A percentile compares a stretch with the other conserved stretches of the same genome.
Evolutionary conservation across 805 yeast genomes (phyloP).

Genomic region (Zygosaccharomyces rouxii): DNA sequence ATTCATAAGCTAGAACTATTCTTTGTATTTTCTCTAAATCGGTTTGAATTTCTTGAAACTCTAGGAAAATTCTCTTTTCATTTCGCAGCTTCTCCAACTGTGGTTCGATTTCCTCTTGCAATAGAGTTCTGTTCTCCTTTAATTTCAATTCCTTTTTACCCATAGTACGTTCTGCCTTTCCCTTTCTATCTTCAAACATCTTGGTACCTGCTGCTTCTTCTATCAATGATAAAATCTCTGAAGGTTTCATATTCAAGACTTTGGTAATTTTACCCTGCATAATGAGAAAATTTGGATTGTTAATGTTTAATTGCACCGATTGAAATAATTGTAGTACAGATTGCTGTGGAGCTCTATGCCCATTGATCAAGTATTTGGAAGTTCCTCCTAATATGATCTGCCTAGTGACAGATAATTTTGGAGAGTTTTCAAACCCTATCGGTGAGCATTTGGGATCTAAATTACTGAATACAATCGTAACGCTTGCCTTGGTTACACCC

Average conservation of each 20-base stretch:
- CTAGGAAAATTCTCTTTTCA: constrained; percentile 79
- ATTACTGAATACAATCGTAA: constrained; percentile 92
- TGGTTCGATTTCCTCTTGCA: constrained; percentile 89
- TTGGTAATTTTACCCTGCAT: constrained; percentile 99
- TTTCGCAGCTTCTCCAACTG: constrained; percentile 73
- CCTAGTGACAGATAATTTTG: constrained; percentile 84
- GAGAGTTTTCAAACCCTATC: constrained; percentile 73
- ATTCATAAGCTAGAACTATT: constrained; percentile 76
- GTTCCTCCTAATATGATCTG: constrained; percentile 89
- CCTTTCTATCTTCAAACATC: constrained; percentile 90
- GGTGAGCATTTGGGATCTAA: constrained; percentile 73
- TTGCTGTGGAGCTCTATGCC: constrained; percentile 93
- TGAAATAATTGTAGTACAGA: constrained; percentile 87
- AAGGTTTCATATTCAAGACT: constrained; percentile 92
- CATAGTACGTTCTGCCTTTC: constrained; percentile 88
- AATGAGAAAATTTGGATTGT: constrained; percentile 93
- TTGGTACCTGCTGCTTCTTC: constrained; percentile 99
- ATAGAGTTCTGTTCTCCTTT: constrained; percentile 64
- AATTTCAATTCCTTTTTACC: constrained; percentile 83
- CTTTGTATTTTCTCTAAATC: constrained; percentile 72
- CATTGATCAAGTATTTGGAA: constrained; percentile 87
- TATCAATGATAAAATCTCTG: constrained; percentile 80
- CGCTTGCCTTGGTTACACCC: constrained; percentile 94
- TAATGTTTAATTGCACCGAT: constrained; percentile 90
- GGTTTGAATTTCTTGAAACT: constrained; percentile 78